A percentile compares a stretch with the other conserved stretches of the same genome.
Evolutionary conservation across 108 stramenopile species (phyloP).

Genomic region (Skeletonema tropicum): DNA sequence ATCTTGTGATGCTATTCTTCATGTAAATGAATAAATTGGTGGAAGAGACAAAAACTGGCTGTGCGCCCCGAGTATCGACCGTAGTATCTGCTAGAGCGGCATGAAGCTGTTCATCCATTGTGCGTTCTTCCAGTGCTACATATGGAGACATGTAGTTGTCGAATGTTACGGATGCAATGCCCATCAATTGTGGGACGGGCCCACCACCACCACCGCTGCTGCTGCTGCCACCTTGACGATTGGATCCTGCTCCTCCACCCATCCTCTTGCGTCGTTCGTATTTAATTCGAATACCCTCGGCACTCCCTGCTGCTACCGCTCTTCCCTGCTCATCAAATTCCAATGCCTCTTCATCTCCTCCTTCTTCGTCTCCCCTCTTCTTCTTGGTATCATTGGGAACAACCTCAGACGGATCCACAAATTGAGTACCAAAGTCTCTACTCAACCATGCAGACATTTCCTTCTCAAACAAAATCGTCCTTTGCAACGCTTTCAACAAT

Average conservation of each 20-base stretch:
- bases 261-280: slow-evolving; percentile 50
- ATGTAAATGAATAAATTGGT: slow-evolving; percentile 96
- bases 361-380: slow-evolving; percentile 8
- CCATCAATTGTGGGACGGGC: slow-evolving; percentile 68
- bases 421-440: slow-evolving; percentile 66
- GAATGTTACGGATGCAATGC: slow-evolving; percentile 89
- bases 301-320: slow-evolving; percentile 60
- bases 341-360: slow-evolving; percentile 18
- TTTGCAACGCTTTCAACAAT: slow-evolving; percentile 93
- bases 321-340: slow-evolving; percentile 58
- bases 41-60: slow-evolving; percentile 93
- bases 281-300: slow-evolving; percentile 71
- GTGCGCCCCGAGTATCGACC: slow-evolving; percentile 91
- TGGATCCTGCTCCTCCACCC: slow-evolving; percentile 14
- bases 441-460: slow-evolving; percentile 89
- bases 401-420: slow-evolving; percentile 26
- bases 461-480: slow-evolving; percentile 94
- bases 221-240: slow-evolving; percentile 39
- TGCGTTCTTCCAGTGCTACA: slow-evolving; percentile 89
- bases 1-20: slow-evolving; percentile 93
- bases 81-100: slow-evolving; percentile 72
- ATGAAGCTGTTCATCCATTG: slow-evolving; percentile 90
- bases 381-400: not conserved
- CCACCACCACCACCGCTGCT: too few relatives aligned
- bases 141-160: slow-evolving; percentile 97